Conservation (phyloP, 306 rosid species). For the Trifolium subterraneum region DNA sequence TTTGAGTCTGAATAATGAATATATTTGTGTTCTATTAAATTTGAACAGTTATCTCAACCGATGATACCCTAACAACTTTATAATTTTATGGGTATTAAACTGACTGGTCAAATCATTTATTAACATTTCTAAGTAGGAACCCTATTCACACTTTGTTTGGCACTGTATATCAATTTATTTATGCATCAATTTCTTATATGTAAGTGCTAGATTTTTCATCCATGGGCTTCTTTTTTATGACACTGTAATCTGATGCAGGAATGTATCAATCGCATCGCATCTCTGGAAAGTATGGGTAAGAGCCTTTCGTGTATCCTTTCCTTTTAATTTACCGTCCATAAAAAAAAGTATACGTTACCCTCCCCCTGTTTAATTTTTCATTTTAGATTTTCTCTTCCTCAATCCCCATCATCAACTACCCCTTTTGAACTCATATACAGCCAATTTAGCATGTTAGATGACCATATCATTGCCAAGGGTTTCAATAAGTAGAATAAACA, state of each 20-base stretch:
- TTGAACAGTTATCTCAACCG: not conserved
- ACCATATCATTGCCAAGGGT: conserved; percentile 26
- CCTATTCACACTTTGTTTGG: conserved; percentile 15
- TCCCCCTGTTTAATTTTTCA: conserved; percentile 6
- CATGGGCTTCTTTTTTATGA: conserved; percentile 30
- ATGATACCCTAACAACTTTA: conserved; percentile 9
- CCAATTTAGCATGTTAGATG: conserved; percentile 20
- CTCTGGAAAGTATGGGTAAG: conserved; percentile 86
- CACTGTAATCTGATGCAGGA: conserved; percentile 62
- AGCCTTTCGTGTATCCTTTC: conserved; percentile 15
- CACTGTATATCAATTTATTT: conserved; percentile 9
- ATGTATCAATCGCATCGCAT: conserved; percentile 87
- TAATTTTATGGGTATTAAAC: conserved; percentile 16
- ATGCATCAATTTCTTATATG: conserved; percentile 24
- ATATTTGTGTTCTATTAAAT: not conserved
- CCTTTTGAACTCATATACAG: conserved; percentile 4
- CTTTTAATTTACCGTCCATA: conserved; percentile 8
- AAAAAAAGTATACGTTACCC: conserved; percentile 13
- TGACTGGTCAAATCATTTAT: conserved; percentile 7
- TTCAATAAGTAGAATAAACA: conserved; percentile 22
- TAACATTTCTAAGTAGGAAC: not conserved
- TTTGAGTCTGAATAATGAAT: conserved; percentile 7
- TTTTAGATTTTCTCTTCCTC: conserved; percentile 19
- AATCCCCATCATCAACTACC: conserved; percentile 1
- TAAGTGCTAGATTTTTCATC: not conserved